Base-by-base conservation (phyloP, 2,329 filamentous ascomycete genomes). In the Fusarium nisikadoi region DNA sequence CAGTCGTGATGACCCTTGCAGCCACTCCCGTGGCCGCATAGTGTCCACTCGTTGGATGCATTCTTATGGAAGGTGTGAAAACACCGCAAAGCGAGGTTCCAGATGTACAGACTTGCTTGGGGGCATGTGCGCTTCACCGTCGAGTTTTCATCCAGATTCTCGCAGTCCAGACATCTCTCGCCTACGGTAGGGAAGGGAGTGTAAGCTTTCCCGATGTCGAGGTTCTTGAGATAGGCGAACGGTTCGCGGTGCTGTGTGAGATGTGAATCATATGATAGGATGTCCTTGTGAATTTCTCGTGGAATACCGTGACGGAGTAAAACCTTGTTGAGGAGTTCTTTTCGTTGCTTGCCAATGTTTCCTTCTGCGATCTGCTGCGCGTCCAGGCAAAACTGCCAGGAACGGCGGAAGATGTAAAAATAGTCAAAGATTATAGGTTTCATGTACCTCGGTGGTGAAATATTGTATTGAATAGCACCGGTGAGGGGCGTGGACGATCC, bases 351-450 rank as follows among this genome's bases (percentile, higher is more conserved):
- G 12, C 49, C 23, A 3, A 56, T 2, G 3, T 33, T 47, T 7
- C 23, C 38, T n/a, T 72, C 52, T 2, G 10, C 17, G 1, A 65
- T 54, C 10, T 56, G 47, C 23, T 57, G 43, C 4, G 65, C 56
- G 13, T 72, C 70, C 2, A 72, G 9, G 17, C 49, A 56, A 16
- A 72, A 72, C 14, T 69, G 60, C 4, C 38, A n/a, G 5, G 69
- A 72, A 9, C 69, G 57, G 16, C 33, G 47, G 16, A 72, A 50
- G 16, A 72, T 9, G 1, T 12, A 13, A 5, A 67, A 8, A 29
- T 9, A 9, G 9, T 8, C 5, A 25, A 25, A 25, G 23, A 25
- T 25, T 25, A 25, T 25, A 25, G 23, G 23, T 25, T 25, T 25
- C 23, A 25, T 25, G 23, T 25, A 25, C 23, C 23, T 25, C 23